Base-by-base conservation (phyloP, 768 basidiomycete genomes). In the Lentinula guzmanii region DNA sequence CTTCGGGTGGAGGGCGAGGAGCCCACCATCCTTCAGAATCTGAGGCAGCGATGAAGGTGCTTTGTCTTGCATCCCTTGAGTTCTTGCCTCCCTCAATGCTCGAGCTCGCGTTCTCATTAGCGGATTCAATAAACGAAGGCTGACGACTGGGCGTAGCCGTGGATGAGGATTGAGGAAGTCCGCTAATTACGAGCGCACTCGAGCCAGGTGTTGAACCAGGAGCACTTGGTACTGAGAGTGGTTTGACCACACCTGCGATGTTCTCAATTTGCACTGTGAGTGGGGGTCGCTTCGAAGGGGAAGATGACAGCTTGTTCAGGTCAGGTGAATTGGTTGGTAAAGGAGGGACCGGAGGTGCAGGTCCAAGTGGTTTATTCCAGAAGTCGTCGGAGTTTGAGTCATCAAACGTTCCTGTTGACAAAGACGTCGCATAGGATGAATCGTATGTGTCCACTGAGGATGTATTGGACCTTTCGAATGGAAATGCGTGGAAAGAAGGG, bases 1-100 rank as follows among this genome's bases (percentile, higher is more conserved):
- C 90, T 74, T 98, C 97, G 0, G 95, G 86, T 50, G 87, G 85
- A 33, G 95, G 95, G 67, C 95, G 91, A 63, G 89, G 86, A 41
- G 91, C 90, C 95, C 93, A 97, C 21, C 89, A 89, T 60, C 82
- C 80, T 66, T 86, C 87, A 56, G 82, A 79, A 41, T 51, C 48
- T 9, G 45, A 46, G n/a, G 48, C 50, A 15, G 51, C 51, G 13
- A 81, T 84, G 65, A 92, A 90, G 4, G 86, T 85, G 65, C 81
- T 88, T 51, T 76, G 74, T n/a, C 75, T 69, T 11, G 68, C 62
- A 6, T 64, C 70, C 41, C 37, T 21, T 5, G 16, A 43, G 16
- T 24, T 41, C 66, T 71, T 67, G 69, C 68, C 70, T 69, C 69
- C 62, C 21, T 69, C 70, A 57, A 65, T 64, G 67, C 65, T 65